Evolutionary conservation across 495 filamentous ascomycete species (phyloP), one percentile per base, ranked within the genome.

Genomic region (Cenococcum geophilum): DNA sequence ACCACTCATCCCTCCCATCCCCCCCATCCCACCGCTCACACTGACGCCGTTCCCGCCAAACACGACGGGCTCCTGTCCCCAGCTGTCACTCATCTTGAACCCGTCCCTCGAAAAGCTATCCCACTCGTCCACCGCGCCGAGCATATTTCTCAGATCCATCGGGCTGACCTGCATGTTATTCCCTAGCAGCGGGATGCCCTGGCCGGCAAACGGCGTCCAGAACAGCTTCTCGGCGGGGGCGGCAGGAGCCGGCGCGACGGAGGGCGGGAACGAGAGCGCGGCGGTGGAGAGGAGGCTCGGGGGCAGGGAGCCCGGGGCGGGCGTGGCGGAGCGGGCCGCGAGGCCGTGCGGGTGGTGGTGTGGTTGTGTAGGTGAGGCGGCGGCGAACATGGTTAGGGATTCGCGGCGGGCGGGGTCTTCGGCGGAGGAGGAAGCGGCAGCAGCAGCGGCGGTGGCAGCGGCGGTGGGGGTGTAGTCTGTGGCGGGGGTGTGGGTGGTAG

Each of bases 121-220:
- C 66, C 66, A 68, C 18, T 66, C 56, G 25, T 66, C 63, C 14
- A 42, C 53, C 22, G 45, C 49, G 5, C 56, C 59, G 5, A 68
- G 55, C 59, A 68, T 66, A 21, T 45, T 63, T 12, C 61, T 55
- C 21, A 68, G 27, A 47, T 65, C 66, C 66, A 68, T 68, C 18
- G 66, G 63, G 16, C 56, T 57, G 18, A 58, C 10, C 1, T 55
- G 48, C 12, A 42, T 34, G 43, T 59, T 40, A 23, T 48, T 42
- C 18, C 57, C 55, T 0, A 65, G 47, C 20, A 73, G 53, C 5
- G 72, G 70, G 0, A 68, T 60, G 45, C 64, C 65, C 47, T 72
- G 62, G 5, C 56, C 64, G 11, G 61, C 64, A 21, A 74, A 66
- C 1, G 70, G 68, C 11, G 71, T 68, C 70, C 70, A 74, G 66